These are phyloP conservation scores for Nephelium lappaceum DNA, from an alignment of 345 rosid genomes.

Conservation along the genomic window DNA sequence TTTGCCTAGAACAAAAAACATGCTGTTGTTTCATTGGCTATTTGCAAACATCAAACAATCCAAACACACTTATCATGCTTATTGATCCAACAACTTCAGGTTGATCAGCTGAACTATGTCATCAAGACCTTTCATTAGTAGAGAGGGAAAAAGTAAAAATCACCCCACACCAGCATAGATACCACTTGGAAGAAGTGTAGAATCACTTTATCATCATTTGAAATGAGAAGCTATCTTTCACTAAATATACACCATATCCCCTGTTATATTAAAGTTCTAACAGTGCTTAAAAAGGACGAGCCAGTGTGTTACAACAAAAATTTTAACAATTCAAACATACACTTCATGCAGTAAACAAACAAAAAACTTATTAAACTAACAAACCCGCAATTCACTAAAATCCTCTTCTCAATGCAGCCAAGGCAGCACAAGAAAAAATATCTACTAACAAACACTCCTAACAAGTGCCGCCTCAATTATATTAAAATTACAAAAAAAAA, in stretches of 20 bases:
- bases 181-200: neutral
- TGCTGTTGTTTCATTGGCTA: neutral
- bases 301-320: neutral
- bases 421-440: neutral
- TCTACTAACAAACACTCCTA: neutral
- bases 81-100: neutral
- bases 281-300: no score
- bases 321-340: neutral
- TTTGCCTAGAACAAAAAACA: neutral
- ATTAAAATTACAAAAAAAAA: no score
- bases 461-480: no score
- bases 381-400: neutral
- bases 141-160: no score
- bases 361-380: neutral
- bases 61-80: neutral
- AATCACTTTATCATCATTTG: neutral
- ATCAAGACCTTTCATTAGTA: no score
- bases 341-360: neutral
- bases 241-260: neutral
- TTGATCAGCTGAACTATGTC: neutral
- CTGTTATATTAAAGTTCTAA: neutral
- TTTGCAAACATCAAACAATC: neutral
- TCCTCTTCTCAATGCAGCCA: neutral
- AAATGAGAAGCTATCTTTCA: neutral
- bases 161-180: neutral